Percentiles rank a stretch among this genome's conserved stretches.
These are phyloP conservation scores for Phytopythium ostracodes DNA, from an alignment of 352 stramenopile species.

Conservation along the genomic window DNA sequence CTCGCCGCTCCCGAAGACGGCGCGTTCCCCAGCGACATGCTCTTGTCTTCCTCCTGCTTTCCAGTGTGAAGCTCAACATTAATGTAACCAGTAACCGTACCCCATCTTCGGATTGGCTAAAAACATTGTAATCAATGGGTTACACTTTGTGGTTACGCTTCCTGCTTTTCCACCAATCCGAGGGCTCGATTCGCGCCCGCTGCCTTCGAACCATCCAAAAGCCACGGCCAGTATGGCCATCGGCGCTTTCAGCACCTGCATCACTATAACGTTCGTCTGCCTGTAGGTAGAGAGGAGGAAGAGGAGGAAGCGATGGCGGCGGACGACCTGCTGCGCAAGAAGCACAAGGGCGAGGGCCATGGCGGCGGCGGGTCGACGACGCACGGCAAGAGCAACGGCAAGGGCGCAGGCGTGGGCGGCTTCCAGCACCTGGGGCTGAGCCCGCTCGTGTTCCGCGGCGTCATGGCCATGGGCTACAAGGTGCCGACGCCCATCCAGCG, in stretches of 20 bases:
- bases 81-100: not conserved
- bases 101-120: not conserved
- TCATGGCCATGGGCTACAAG: constrained; percentile 95
- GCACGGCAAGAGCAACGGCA: constrained; percentile 79
- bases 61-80: too few species aligned
- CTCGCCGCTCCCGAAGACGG: not conserved
- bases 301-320: constrained; percentile 30
- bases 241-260: not conserved
- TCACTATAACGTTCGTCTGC: not conserved
- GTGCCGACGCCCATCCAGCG: constrained; percentile 98
- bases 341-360: constrained; percentile 16
- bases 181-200: not conserved
- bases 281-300: too few species aligned
- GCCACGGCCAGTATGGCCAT: not conserved
- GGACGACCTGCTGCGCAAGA: constrained; percentile 71
- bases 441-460: constrained; percentile 67
- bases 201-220: constrained; percentile 4
- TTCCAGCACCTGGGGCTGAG: constrained; percentile 87
- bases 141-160: not conserved
- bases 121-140: not conserved
- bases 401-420: constrained; percentile 65
- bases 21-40: constrained; percentile 40
- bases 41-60: not conserved
- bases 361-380: constrained; percentile 20
- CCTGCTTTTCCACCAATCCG: constrained; percentile 35